A percentile compares a stretch with the other conserved stretches of the same genome.
phyloP scores from a whole-genome alignment of 2,329 filamentous ascomycete genomes.

The Diplodia seriata region DNA sequence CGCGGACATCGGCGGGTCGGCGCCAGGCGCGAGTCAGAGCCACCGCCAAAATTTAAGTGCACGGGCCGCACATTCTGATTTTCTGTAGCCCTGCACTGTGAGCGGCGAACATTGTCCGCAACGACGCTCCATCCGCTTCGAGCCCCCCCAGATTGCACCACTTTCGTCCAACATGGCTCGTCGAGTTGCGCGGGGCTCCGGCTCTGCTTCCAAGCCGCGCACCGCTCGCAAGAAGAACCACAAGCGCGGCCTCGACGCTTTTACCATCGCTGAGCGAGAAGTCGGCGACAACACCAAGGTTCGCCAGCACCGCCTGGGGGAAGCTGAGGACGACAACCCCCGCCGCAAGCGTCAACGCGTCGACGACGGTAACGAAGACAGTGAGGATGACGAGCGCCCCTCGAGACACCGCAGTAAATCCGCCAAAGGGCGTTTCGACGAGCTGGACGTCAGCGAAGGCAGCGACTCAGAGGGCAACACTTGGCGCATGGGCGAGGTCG shows the following conservation, averaged over 20 bases:
- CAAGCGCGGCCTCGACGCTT: constrained; percentile 67
- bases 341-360: constrained; percentile 51
- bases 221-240: constrained; percentile 51
- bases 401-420: constrained; percentile 45
- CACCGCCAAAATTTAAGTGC: constrained; percentile 16
- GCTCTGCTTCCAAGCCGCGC: constrained; percentile 44
- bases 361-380: constrained; percentile 58
- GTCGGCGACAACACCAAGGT: constrained; percentile 61
- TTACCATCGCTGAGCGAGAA: constrained; percentile 68
- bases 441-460: constrained; percentile 69
- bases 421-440: constrained; percentile 40
- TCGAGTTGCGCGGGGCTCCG: constrained; percentile 51
- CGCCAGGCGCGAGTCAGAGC: constrained; percentile 5
- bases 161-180: constrained; percentile 51
- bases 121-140: not conserved
- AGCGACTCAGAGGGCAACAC: constrained; percentile 86
- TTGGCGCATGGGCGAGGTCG: constrained; percentile 78
- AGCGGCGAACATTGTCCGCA: constrained; percentile 4
- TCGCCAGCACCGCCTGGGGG: constrained; percentile 64
- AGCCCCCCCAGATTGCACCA: not conserved
- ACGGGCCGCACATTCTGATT: constrained; percentile 26
- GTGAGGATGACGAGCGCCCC: constrained; percentile 49
- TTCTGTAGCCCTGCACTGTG: constrained; percentile 8
- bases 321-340: constrained; percentile 54
- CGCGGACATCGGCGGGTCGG: constrained; percentile 25